phyloP scores from a whole-genome alignment of 805 yeast genomes.

The Wickerhamomyces tratensis region DNA sequence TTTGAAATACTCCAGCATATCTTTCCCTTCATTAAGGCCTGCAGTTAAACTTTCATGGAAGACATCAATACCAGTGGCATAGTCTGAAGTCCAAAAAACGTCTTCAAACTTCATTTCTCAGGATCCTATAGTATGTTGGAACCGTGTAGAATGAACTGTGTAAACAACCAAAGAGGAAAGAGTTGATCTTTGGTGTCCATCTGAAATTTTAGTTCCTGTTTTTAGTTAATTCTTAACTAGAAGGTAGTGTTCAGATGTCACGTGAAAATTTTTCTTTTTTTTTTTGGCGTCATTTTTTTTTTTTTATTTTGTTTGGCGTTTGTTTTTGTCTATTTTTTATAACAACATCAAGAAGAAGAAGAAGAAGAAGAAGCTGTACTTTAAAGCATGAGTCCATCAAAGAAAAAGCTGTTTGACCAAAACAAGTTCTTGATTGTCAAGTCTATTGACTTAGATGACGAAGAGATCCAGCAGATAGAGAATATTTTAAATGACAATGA shows the following conservation, averaged over 20 bases:
- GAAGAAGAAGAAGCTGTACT: no score
- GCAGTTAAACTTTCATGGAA: constrained; percentile 10
- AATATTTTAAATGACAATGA: constrained; percentile 14
- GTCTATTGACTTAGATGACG: constrained; percentile 7
- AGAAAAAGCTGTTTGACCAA: constrained; percentile 11
- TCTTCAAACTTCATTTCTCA: constrained; percentile 6
- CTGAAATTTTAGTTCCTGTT: neutral
- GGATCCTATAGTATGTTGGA: no score
- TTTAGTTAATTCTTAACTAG: no score
- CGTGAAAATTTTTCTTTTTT: no score
- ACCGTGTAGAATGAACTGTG: no score
- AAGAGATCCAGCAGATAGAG: constrained; percentile 9
- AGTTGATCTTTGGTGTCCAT: neutral
- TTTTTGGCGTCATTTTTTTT: neutral
- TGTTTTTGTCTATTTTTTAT: no score
- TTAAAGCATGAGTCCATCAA: no score
- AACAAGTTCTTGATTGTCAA: constrained; percentile 13
- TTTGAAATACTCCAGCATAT: constrained; percentile 10
- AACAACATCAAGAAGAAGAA: no score
- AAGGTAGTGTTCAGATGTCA: no score
- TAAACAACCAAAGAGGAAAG: no score
- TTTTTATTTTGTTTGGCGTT: neutral
- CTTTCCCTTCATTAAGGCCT: constrained; percentile 10
- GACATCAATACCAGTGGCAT: constrained; percentile 18
- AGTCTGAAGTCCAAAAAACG: constrained; percentile 23